phyloP scores from a whole-genome alignment of 192 early-diverging fungal species.

The Coemansia sp. region DNA sequence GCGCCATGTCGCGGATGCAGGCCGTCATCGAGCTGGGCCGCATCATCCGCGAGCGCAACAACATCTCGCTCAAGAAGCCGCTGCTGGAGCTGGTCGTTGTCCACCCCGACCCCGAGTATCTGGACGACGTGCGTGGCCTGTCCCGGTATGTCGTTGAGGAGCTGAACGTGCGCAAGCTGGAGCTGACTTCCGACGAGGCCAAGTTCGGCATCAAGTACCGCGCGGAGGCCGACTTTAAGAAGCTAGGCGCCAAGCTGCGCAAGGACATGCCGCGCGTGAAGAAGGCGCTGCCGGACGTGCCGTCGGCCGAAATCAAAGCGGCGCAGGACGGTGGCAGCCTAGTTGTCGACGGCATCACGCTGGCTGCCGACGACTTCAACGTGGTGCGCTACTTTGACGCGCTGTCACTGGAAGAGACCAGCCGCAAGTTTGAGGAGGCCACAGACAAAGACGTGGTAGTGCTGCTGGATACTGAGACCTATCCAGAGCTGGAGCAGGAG shows the following conservation, averaged over 20 bases:
- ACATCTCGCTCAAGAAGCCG: slow-evolving; percentile 91
- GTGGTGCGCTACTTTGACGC: slow-evolving; percentile 83
- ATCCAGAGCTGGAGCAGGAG: slow-evolving; percentile 80
- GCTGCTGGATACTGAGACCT: slow-evolving; percentile 79
- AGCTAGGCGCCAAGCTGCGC: slow-evolving; percentile 83
- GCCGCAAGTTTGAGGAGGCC: slow-evolving; percentile 68
- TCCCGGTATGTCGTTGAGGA: slow-evolving; percentile 88
- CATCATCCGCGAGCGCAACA: slow-evolving; percentile 84
- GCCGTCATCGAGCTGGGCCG: slow-evolving; percentile 94
- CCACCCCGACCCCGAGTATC: slow-evolving; percentile 82
- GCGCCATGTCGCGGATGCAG: slow-evolving; percentile 92
- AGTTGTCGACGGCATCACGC: slow-evolving; percentile 70
- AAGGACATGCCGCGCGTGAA: slow-evolving; percentile 84
- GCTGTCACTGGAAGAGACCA: slow-evolving; percentile 33
- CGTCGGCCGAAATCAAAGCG: slow-evolving; percentile 73
- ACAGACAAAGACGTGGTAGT: slow-evolving; percentile 79
- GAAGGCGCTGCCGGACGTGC: slow-evolving; percentile 73
- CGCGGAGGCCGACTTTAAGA: slow-evolving; percentile 85
- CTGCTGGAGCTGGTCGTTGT: slow-evolving; percentile 89
- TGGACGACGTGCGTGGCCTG: slow-evolving; percentile 77
- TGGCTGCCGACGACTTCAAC: slow-evolving; percentile 80
- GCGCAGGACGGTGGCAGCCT: slow-evolving; percentile 68
- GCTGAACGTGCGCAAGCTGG: slow-evolving; percentile 83
- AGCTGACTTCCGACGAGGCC: slow-evolving; percentile 84
- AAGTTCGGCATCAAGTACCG: slow-evolving; percentile 92